Base-by-base conservation (phyloP, 768 basidiomycete species). In the Mycena floridula region DNA sequence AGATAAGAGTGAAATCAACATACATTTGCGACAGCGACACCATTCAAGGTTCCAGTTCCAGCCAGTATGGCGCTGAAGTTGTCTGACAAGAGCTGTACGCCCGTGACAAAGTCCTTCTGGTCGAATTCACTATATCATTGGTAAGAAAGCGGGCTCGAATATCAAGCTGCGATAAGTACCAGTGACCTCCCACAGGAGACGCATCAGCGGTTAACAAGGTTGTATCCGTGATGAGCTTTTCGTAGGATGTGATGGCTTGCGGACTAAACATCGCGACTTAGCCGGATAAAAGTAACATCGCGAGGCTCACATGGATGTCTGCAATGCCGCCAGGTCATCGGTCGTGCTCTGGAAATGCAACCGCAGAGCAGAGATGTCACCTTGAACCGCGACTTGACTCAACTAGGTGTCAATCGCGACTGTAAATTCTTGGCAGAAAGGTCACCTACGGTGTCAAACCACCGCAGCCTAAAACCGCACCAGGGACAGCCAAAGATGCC, bases 181-280 rank as follows among this genome's bases (percentile, higher is more conserved):
- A 60, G 42, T 57, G 57, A 4, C 55, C 59, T 4, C 57, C 59
- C 7, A 43, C 49, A 23, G 54, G 53, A 6, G 57, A 56, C 2
- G 59, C 59, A 37, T 60, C 57, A 12, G 55, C 55, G 1, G 59
- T 60, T 32, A 56, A 55, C n/a, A n/a, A n/a, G n/a, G n/a, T n/a
- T n/a, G n/a, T n/a, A n/a, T 47, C 39, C 6, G 51, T 46, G 15
- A 55, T 56, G 28, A 60, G 18, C 30, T 55, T 42, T 42, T 55
- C 52, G 42, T 57, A 60, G 6, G 59, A 55, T 15, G 46, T 25
- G 39, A 58, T 49, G 2, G 50, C 54, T 37, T 54, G 51, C 5
- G 57, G 55, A 37, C 55, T 60, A 35, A 13, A 25, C n/a, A 21
- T 16, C 22, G 28, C 16, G 28, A 32, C 11, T 9, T 16, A 32